Base-by-base conservation (phyloP, 2,329 filamentous ascomycete species). In the Neospermospora avenae region DNA sequence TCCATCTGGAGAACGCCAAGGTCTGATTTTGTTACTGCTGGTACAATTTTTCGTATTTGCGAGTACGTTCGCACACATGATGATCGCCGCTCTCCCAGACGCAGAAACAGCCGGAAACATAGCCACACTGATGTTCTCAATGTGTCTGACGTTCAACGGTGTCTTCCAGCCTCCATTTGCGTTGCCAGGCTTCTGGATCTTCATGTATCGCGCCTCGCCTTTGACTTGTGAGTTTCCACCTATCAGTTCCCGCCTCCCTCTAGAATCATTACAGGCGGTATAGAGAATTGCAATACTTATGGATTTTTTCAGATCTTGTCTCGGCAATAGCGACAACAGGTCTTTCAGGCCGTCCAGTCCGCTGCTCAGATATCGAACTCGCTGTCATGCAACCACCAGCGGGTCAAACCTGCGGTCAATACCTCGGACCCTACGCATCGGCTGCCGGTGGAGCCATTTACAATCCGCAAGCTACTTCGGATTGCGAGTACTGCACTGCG, bases 51-150 rank as follows among this genome's bases (percentile, higher is more conserved):
- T 93, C 67, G 76, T 96, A 53, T 93, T 92, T 75, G 86, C 89
- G 0, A 89, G 84, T n/a, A 95, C 91, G 2, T 96, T 96, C 71
- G 86, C 90, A 7, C 84, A 90, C 60, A 84, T 93, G 77, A 78
- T 91, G 65, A 92, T 96, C 65, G 84, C 90, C 1, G 88, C 85
- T 6, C 83, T 93, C 55, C 87, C 90, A 48, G 85, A 86, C 45
- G 88, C 90, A 13, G 89, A 93, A 74, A 88, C 84, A 0, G 90
- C 87, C 58, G 89, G 87, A 44, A 91, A 91, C 73, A 80, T 95
- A 62, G 89, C 88, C 67, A 91, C 91, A 61, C 72, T 93, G 59
- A 77, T 90, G 69, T 93, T 93, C 77, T 85, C 83, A 37, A 78
- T 93, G 59, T 86, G 82, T 60, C 77, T 93, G 59, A 84, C 90